phyloP scores from a whole-genome alignment of 805 yeast species.

The Wickerhamomyces subpelliculosus region DNA sequence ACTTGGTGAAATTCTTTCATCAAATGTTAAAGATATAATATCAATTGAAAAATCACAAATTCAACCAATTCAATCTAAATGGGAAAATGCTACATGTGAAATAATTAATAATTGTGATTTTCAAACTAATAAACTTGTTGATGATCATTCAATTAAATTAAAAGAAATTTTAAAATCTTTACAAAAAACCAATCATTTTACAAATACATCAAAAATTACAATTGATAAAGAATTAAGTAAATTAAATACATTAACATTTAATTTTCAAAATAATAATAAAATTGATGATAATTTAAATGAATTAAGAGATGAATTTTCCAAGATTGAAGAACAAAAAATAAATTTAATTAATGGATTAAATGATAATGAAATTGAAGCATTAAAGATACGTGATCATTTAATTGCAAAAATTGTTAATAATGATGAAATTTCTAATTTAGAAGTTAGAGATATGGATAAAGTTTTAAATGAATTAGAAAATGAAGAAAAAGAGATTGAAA shows the following conservation, averaged over 20 bases:
- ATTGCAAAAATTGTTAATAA: constrained; percentile 7
- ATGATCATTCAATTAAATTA: constrained; percentile 7
- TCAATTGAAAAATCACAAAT: constrained; percentile 11
- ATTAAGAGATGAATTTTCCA: constrained; percentile 3
- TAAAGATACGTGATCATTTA: constrained; percentile 2
- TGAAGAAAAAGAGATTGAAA: constrained; percentile 19
- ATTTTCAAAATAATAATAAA: constrained; percentile 4
- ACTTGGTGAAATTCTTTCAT: constrained; percentile 7
- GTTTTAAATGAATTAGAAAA: constrained; percentile 17
- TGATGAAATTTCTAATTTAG: constrained; percentile 8
- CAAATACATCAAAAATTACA: constrained; percentile 6
- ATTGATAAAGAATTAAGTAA: constrained; percentile 15
- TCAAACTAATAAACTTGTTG: constrained; percentile 5
- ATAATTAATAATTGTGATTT: constrained; percentile 17
- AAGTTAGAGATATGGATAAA: constrained; percentile 14
- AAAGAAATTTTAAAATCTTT: constrained; percentile 5
- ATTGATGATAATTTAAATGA: constrained; percentile 2
- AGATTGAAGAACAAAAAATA: not conserved
- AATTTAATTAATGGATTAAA: not conserved
- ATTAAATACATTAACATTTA: constrained; percentile 4
- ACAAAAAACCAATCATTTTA: constrained; percentile 11
- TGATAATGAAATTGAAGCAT: not conserved
- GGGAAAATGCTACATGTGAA: constrained; percentile 17
- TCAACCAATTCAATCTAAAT: constrained; percentile 7
- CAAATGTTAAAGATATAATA: constrained; percentile 13